Evolutionary conservation across 352 stramenopile genomes (phyloP), one percentile per base, ranked within the genome.

Genomic region (Globisporangium uncinulatum): DNA sequence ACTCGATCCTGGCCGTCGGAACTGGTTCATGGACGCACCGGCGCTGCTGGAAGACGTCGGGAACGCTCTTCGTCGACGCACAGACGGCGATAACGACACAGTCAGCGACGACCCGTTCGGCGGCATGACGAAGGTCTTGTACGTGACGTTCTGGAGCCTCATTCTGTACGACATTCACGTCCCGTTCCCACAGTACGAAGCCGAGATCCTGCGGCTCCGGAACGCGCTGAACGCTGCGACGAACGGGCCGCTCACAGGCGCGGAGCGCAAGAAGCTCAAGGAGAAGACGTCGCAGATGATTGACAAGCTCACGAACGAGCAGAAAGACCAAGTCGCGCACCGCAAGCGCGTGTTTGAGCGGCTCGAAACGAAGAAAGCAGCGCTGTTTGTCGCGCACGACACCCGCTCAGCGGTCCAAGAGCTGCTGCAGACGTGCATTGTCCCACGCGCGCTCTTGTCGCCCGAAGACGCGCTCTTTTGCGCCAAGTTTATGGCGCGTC

Each of bases 131-230:
- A 81, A 76, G 41, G 82, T 91, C 20, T 60, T 95, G 41, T 95
- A 89, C 51, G 71, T 81, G 24, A 92, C 73, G 46, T 96, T 96
- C 59, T 96, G 87, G 87, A 82, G 75, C 11, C 65, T 96, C 51
- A 88, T 82, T 46, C 62, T 95, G 36, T 95, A 95, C 57, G 87
- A 96, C 65, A 87, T 96, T 41, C 75, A 94, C 61, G 72, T 92
- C 7, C 87, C 87, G 31, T 89, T 92, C 56, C 71, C 76, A 31
- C 83, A 94, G 51, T 96, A 96, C 66, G 82, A 95, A 34, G 71
- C 73, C 1, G 87, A 96, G 61, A 94, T 94, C 61, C 53, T 71
- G 7, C 80, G 83, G 20, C 62, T 93, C 21, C 79, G 83, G 10
- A 82, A 80, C 32, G 89, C 83, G 1, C 62, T 85, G 5, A 65